Evolutionary conservation across 2,329 filamentous ascomycete genomes (phyloP).

Genomic region (Sclerotinia sclerotiorum): DNA sequence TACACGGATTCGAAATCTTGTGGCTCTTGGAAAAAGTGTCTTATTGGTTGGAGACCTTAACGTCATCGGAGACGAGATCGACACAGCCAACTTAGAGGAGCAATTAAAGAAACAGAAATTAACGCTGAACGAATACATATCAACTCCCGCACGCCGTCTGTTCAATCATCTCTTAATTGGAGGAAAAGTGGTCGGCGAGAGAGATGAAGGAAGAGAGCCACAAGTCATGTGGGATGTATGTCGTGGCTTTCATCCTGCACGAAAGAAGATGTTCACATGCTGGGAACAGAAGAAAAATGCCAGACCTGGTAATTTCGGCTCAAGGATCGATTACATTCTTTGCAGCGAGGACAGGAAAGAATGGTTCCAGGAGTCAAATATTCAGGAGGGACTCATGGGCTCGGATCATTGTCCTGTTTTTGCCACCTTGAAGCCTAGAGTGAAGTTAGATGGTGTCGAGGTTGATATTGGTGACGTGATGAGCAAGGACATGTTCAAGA

Average conservation of each 20-base stretch:
- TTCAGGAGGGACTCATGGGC: slow-evolving; percentile 90
- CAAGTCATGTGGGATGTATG: slow-evolving; percentile 82
- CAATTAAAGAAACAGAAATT: slow-evolving; percentile 68
- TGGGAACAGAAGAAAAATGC: slow-evolving; percentile 95
- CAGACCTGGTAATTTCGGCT: slow-evolving; percentile 91
- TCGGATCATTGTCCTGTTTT: slow-evolving; percentile 97
- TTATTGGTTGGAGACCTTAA: slow-evolving; percentile 88
- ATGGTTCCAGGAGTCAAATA: slow-evolving; percentile 80
- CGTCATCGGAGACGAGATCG: slow-evolving; percentile 62
- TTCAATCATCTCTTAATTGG: slow-evolving; percentile 83
- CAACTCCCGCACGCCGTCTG: slow-evolving; percentile 68
- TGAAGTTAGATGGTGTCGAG: slow-evolving; percentile 52
- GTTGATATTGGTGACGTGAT: slow-evolving; percentile 68
- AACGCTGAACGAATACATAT: slow-evolving; percentile 70
- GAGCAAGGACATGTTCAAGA: slow-evolving; percentile 74
- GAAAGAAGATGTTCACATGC: slow-evolving; percentile 91
- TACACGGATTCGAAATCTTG: slow-evolving; percentile 78
- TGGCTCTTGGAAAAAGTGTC: slow-evolving; percentile 77
- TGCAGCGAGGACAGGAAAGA: slow-evolving; percentile 75
- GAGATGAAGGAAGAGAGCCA: slow-evolving; percentile 67
- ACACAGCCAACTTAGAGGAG: slow-evolving; percentile 74
- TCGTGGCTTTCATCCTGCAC: slow-evolving; percentile 74
- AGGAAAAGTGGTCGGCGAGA: slow-evolving; percentile 64
- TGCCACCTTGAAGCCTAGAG: slow-evolving; percentile 65
- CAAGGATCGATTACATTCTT: slow-evolving; percentile 89